A percentile compares a stretch with the other conserved stretches of the same genome.
phyloP scores from a whole-genome alignment of 768 basidiomycete species.

The Tulasnella sp. region DNA sequence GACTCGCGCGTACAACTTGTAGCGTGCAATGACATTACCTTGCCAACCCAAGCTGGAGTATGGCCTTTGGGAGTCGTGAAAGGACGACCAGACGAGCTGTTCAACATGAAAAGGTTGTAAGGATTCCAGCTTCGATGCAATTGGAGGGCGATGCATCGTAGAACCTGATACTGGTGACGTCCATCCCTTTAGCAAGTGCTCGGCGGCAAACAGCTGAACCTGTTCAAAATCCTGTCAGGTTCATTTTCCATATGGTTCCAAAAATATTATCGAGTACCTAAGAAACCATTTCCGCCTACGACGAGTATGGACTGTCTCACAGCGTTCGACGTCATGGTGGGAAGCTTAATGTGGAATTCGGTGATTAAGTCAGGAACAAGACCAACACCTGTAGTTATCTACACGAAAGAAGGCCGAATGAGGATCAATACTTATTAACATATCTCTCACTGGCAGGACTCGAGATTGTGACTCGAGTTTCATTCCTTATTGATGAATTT shows the following conservation, averaged over 20 bases:
- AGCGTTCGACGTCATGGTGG: background rate
- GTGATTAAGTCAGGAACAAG: too few relatives aligned
- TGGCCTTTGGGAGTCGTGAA: slow-evolving; percentile 87
- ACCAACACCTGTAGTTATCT: too few relatives aligned
- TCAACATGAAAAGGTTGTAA: background rate
- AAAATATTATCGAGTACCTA: slow-evolving; percentile 42
- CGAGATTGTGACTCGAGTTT: too few relatives aligned
- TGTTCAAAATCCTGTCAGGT: slow-evolving; percentile 25
- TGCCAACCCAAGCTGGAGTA: slow-evolving; percentile 70
- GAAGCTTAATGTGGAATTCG: background rate
- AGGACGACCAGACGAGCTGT: slow-evolving; percentile 75
- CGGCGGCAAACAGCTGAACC: slow-evolving; percentile 88
- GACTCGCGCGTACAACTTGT: too few relatives aligned
- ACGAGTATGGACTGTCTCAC: slow-evolving; percentile 51
- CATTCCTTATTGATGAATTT: too few relatives aligned
- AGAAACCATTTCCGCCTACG: slow-evolving; percentile 96
- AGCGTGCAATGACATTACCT: slow-evolving; percentile 37
- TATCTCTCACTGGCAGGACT: too few relatives aligned
- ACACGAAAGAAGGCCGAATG: too few relatives aligned
- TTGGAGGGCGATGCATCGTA: slow-evolving; percentile 16
- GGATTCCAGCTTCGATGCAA: background rate
- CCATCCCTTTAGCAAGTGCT: slow-evolving; percentile 73
- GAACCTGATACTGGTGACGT: slow-evolving; percentile 85
- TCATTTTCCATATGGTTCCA: too few relatives aligned
- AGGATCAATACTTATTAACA: too few relatives aligned